phyloP scores from a whole-genome alignment of 164 flowering plant genomes.

The Litsea cubeba region DNA sequence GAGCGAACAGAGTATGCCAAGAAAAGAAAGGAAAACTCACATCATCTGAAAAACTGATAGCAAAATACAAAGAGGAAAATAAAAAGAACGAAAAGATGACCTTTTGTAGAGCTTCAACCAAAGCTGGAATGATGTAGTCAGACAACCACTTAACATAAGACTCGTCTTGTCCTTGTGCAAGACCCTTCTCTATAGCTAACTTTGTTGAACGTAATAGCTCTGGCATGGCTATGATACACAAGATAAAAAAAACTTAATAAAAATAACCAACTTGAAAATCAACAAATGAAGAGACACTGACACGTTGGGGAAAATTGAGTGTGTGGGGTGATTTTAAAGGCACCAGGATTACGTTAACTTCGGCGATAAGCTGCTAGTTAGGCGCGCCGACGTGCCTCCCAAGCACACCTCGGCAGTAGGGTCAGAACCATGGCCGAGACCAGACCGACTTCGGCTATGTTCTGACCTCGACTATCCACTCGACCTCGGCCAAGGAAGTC shows the following conservation, averaged over 20 bases:
- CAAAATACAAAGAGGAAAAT: neutral
- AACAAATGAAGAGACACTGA: neutral
- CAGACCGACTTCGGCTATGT: too few relatives aligned
- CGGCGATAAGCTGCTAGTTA: too few relatives aligned
- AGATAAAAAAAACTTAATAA: neutral
- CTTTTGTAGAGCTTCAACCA: constrained; percentile 62
- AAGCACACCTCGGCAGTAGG: too few relatives aligned
- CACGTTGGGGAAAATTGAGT: too few relatives aligned
- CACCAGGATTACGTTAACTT: too few relatives aligned
- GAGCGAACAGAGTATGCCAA: neutral
- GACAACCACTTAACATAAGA: constrained; percentile 55
- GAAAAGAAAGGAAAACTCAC: neutral
- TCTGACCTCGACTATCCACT: too few relatives aligned
- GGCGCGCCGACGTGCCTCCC: too few relatives aligned
- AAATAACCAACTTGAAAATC: neutral
- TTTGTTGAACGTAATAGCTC: constrained; percentile 56
- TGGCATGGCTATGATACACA: constrained; percentile 48
- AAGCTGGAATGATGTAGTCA: constrained; percentile 53
- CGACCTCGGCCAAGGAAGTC: too few relatives aligned
- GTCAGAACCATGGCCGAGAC: too few relatives aligned
- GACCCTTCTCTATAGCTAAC: constrained; percentile 58
- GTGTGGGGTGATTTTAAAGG: too few relatives aligned
- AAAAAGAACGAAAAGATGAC: constrained; percentile 16
- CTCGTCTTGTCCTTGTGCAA: constrained; percentile 58
- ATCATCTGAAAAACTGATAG: neutral